Evolutionary conservation across 192 early-diverging fungal genomes (phyloP), one percentile per base, ranked within the genome.

Genomic region (Gonapodya sp.): DNA sequence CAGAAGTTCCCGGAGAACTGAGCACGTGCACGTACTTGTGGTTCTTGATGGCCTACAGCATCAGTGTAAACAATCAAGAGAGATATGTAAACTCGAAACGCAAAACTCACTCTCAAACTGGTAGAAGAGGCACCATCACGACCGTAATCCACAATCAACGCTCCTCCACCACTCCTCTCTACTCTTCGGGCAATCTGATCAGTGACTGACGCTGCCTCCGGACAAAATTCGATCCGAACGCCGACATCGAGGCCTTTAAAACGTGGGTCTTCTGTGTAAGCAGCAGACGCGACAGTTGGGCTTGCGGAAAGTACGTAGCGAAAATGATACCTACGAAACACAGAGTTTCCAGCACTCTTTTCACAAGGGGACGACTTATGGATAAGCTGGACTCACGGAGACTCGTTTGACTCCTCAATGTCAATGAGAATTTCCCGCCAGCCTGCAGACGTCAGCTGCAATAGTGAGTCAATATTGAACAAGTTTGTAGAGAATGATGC

Each of bases 391-490:
- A 2, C 30, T 82, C 46, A 32, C 30, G 46, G 36, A 34, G 36
- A 30, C 35, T 32, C 0, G 33, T 35, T 16, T 2, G 88, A 88
- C 31, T 94, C 93, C 73, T 96, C 94, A 0, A 95, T 81, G 82
- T 95, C 95, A 0, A 99, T 91, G 31, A 97, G 82, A 18, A 98
- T 87, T 83, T 99, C 97, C 36, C 93, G 88, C 96, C 96, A 98
- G 18, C 94, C 94, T n/a, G 91, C 85, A 0, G 85, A 81, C 1
- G 93, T 93, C 81, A 87, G 87, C 87, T 95, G 85, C 73, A 86
- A 80, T 72, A 16, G 80, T 18, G 18, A 33, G 75, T 77, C 75
- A 77, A 33, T 31, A 24, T 24, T 16, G 24, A 64, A 64, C 8
- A 64, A 64, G 46, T 24, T 8, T 77, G 18, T 34, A 16, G 16